phyloP scores from a whole-genome alignment of 805 yeast species.

The Yarrowia alimentaria region DNA sequence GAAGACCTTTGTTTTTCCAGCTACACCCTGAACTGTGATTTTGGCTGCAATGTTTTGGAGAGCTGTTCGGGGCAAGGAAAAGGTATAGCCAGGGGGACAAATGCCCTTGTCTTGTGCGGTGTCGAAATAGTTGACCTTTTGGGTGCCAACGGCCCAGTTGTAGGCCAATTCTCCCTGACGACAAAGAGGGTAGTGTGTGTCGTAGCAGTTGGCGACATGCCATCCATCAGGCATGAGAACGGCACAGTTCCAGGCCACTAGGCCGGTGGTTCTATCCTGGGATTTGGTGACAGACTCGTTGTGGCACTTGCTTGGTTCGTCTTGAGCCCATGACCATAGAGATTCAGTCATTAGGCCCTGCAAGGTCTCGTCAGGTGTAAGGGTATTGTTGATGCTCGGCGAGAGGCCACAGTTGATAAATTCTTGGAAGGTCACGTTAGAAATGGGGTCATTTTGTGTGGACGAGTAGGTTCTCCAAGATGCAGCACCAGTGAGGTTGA shows the following conservation, averaged over 20 bases:
- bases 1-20: slow-evolving; percentile 3
- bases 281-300: slow-evolving; percentile 29
- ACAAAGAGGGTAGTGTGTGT: slow-evolving; percentile 56
- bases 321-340: slow-evolving; percentile 73
- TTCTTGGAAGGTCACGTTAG: slow-evolving; percentile 41
- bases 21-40: slow-evolving; percentile 19
- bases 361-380: slow-evolving; percentile 29
- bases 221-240: slow-evolving; percentile 50
- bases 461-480: slow-evolving; percentile 48
- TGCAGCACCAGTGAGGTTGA: slow-evolving; percentile 30
- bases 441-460: slow-evolving; percentile 42
- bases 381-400: slow-evolving; percentile 55
- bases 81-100: slow-evolving; percentile 41
- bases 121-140: slow-evolving; percentile 40
- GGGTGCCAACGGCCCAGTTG: slow-evolving; percentile 42
- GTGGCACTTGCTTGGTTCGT: slow-evolving; percentile 48
- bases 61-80: slow-evolving; percentile 53
- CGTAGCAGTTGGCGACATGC: slow-evolving; percentile 66
- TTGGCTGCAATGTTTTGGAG: slow-evolving; percentile 44
- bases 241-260: slow-evolving; percentile 50
- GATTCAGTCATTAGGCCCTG: slow-evolving; percentile 32
- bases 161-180: slow-evolving; percentile 43
- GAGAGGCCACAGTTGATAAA: slow-evolving; percentile 59
- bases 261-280: slow-evolving; percentile 25
- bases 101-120: slow-evolving; percentile 32